Base-by-base conservation (phyloP, 2,329 filamentous ascomycete genomes). In the Neonectria sp. region DNA sequence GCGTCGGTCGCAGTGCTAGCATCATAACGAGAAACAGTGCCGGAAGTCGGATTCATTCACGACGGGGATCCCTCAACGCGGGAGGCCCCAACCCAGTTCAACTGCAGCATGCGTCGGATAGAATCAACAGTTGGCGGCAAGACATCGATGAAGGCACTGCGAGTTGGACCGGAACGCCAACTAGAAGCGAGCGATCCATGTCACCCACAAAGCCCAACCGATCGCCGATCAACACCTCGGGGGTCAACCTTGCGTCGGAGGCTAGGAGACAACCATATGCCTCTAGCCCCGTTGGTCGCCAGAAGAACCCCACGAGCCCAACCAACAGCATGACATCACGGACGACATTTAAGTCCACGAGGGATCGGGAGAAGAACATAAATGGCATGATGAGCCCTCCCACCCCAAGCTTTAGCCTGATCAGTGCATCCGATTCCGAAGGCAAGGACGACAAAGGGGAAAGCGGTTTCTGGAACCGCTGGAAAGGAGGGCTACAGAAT, bases 41-140 rank as follows among this genome's bases (percentile, higher is more conserved):
- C 1, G 82, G 83, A 63, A 85, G 84, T 65, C 82, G 84, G 68
- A 73, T 77, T 2, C 84, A 85, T 43, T 90, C 88, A 12, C 79
- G 88, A 31, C 82, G 88, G 7, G 86, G 86, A 9, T 92, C 90
- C 2, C 80, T 92, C 2, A 81, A 80, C 13, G 74, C 80, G n/a
- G 74, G 68, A 25, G 71, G 71, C 5, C 78, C 71, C 3, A 79
- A 73, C 15, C 68, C 71, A 2, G 68, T 72, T 15, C 79, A 76
- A 21, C 69, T 75, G 15, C 82, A 80, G 65, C 78, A 76, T 53
- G 74, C 79, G 1, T 85, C 91, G 1, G 95, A 98, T 70, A 89
- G 93, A 17, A 98, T 98, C 71, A 87, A 97, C 71, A 93, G 90
- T 56, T 99, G 95, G 95, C 90, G 95, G 4, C 94, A 97, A 62